Evolutionary conservation across 1,139 yeast genomes (phyloP), one percentile per base, ranked within the genome.

Genomic region (Lizanozyma gosingica): DNA sequence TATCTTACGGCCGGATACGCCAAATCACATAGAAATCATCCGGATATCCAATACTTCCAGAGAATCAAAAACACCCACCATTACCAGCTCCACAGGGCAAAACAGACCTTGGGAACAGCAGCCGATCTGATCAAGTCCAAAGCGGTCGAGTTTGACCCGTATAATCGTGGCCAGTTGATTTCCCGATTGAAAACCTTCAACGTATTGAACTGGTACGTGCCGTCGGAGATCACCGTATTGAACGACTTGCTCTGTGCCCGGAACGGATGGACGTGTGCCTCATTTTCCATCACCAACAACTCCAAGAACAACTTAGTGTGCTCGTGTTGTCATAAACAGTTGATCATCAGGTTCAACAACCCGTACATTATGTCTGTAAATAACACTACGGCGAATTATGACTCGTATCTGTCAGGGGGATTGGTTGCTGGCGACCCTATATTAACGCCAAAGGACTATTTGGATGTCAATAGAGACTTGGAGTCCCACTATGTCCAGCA

Each of bases 181-280:
- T 43, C 47, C 2, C 48, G 74, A 39, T 45, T 68, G 15, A 38
- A 49, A 4, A 54, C 68, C 2, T 68, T 49, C 47, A 58, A 57
- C 6, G 56, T 63, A 1, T 47, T 67, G 41, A 66, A 65, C 49
- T 68, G 73, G 73, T 45, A 41, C 33, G 41, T 63, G 1, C 71
- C 71, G 0, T 17, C 39, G 22, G 45, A 38, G 14, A 15, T 36
- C 4, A 16, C 35, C 14, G 42, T 29, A 2, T 45, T 68, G 29
- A 60, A 51, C 37, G 73, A 67, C 46, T 54, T 68, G 18, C 56
- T 51, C 36, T 67, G 73, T 52, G 67, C 71, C 8, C 47, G 63
- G 39, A 60, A 65, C 40, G 75, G 75, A 3, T 69, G 75, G 75
- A 55, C 55, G 45, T 66, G 72, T 44, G 52, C 59, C 2, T 55